Evolutionary conservation across 1,284 basidiomycete species (phyloP).

Genomic region (Singerocomus rubriflavus): DNA sequence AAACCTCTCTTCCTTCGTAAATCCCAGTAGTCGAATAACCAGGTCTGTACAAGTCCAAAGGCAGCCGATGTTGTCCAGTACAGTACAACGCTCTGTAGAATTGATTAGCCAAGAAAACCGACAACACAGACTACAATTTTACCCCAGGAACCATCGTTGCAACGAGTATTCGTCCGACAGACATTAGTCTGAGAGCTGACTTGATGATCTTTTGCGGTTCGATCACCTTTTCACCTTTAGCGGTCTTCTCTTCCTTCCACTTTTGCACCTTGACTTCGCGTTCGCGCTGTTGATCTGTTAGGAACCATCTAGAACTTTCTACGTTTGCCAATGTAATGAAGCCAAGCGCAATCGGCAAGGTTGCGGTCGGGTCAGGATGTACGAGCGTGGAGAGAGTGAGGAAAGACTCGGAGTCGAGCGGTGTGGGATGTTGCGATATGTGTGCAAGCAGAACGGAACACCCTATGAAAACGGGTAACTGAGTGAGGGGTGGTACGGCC

Average conservation of each 20-base stretch:
- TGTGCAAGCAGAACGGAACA: conserved; percentile 59
- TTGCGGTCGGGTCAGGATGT: conserved; percentile 67
- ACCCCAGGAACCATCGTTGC: conserved; percentile 81
- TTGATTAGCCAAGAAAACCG: conserved; percentile 6
- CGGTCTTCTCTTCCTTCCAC: conserved; percentile 45
- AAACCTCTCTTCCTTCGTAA: conserved; percentile 40
- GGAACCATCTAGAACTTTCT: conserved; percentile 70
- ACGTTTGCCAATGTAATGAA: conserved; percentile 75
- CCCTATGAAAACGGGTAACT: conserved; percentile 72
- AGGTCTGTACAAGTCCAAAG: conserved; percentile 78
- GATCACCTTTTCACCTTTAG: conserved; percentile 42
- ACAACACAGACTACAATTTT: conserved; percentile 25
- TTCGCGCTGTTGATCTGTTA: conserved; percentile 52
- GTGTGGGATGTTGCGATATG: conserved; percentile 54
- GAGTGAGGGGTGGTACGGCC: conserved; percentile 58
- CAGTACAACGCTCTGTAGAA: conserved; percentile 63
- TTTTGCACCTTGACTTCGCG: conserved; percentile 36
- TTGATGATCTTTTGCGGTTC: conserved; percentile 59
- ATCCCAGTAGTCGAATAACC: conserved; percentile 67
- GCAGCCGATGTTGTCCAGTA: conserved; percentile 85
- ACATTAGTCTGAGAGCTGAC: conserved; percentile 55
- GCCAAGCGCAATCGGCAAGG: conserved; percentile 69
- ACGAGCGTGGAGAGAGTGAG: conserved; percentile 68
- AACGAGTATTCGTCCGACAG: conserved; percentile 71
- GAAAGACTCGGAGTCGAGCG: conserved; percentile 73